These are phyloP conservation scores for Ganoderma sp. DNA, from an alignment of 1,284 basidiomycete species.

Conservation along the genomic window DNA sequence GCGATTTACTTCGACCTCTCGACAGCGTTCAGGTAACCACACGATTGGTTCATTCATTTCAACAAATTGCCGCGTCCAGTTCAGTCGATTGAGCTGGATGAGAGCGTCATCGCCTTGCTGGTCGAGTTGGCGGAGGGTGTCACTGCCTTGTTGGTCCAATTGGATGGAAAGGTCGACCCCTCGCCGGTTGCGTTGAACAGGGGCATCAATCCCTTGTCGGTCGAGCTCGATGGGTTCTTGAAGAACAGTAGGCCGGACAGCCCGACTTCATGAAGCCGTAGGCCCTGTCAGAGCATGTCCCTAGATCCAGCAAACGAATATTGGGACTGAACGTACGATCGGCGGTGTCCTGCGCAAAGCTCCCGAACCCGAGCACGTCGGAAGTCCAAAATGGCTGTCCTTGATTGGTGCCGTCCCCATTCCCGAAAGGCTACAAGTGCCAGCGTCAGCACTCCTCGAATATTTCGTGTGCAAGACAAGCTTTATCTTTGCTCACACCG, in stretches of 20 bases:
- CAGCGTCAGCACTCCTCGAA: neutral
- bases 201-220: neutral
- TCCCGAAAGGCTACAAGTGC: slow-evolving; percentile 26
- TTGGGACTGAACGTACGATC: neutral
- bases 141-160: neutral
- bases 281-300: neutral
- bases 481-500: slow-evolving; percentile 11
- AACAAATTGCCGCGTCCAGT: no score
- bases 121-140: neutral
- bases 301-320: neutral
- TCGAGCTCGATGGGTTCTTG: slow-evolving; percentile 14
- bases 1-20: no score
- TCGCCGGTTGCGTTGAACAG: neutral
- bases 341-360: slow-evolving; percentile 18
- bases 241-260: slow-evolving; percentile 24
- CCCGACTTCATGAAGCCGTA: slow-evolving; percentile 8
- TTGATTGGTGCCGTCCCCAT: slow-evolving; percentile 19
- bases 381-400: slow-evolving; percentile 27
- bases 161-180: no score
- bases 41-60: no score
- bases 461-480: neutral
- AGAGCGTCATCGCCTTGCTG: neutral
- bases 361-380: slow-evolving; percentile 26
- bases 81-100: no score
- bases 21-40: no score